These are phyloP conservation scores for Pichia californica DNA, from an alignment of 805 yeast species.

Conservation along the genomic window DNA sequence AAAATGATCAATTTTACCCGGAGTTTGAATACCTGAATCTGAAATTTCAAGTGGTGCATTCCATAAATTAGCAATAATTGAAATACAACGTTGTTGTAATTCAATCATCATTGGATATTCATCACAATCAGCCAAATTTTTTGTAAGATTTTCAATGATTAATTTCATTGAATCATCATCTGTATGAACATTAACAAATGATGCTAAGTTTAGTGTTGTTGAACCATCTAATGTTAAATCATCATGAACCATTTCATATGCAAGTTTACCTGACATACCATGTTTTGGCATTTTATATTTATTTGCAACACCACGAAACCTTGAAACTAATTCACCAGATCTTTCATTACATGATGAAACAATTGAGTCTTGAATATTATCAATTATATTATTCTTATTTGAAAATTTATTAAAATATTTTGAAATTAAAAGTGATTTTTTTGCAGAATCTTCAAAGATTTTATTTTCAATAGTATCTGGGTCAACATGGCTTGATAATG, in stretches of 20 bases:
- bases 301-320: constrained; percentile 33
- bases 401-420: constrained; percentile 17
- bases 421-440: constrained; percentile 9
- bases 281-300: constrained; percentile 55
- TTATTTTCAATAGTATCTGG: constrained; percentile 35
- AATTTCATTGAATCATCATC: constrained; percentile 49
- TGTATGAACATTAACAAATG: constrained; percentile 76
- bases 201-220: constrained; percentile 79
- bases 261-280: constrained; percentile 46
- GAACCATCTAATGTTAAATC: constrained; percentile 79
- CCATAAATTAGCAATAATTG: constrained; percentile 78
- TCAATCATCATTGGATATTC: constrained; percentile 86
- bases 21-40: constrained; percentile 16
- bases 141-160: constrained; percentile 64
- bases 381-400: constrained; percentile 9
- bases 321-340: constrained; percentile 15
- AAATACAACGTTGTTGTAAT: constrained; percentile 73
- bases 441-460: constrained; percentile 22
- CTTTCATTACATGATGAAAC: constrained; percentile 1
- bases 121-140: constrained; percentile 88
- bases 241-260: constrained; percentile 60
- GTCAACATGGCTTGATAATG: constrained; percentile 39
- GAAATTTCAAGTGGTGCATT: constrained; percentile 44
- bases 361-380: not conserved
- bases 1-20: constrained; percentile 6